Percentiles rank a stretch among this genome's conserved stretches.
These are phyloP conservation scores for Rubroshorea leprosula DNA, from an alignment of 345 rosid species.

Conservation along the genomic window DNA sequence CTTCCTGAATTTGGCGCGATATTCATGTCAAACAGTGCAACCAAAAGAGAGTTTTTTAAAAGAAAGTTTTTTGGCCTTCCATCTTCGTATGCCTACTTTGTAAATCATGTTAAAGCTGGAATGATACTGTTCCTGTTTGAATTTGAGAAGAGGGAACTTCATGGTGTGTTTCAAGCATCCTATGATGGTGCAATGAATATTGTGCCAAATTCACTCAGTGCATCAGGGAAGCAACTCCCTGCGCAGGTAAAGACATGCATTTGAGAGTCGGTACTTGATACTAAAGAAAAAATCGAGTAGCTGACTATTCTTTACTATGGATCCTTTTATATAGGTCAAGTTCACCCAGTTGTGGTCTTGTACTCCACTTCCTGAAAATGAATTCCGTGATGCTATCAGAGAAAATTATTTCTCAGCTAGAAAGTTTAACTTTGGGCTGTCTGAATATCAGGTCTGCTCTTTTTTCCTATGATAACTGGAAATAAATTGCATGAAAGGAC, in stretches of 20 bases:
- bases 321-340: conserved; percentile 44
- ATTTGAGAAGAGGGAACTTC: conserved; percentile 49
- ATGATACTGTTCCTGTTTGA: conserved; percentile 72
- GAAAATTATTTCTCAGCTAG: conserved; percentile 48
- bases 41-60: conserved; percentile 43
- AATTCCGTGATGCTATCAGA: conserved; percentile 47
- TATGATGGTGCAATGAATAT: conserved; percentile 57
- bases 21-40: conserved; percentile 52
- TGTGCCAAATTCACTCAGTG: conserved; percentile 43
- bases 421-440: conserved; percentile 78
- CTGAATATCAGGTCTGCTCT: conserved; percentile 50
- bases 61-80: conserved; percentile 61
- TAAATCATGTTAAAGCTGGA: conserved; percentile 58
- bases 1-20: conserved; percentile 58
- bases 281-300: too few species aligned
- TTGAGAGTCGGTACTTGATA: too few species aligned
- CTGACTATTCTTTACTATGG: too few species aligned
- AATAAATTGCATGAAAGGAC: not conserved
- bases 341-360: conserved; percentile 46
- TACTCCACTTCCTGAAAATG: conserved; percentile 51
- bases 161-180: conserved; percentile 62
- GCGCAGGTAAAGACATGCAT: conserved; percentile 46
- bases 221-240: conserved; percentile 63
- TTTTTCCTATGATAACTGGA: not conserved
- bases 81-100: conserved; percentile 30